Conservation (phyloP, 345 rosid genomes). For the Populus pruinosa region DNA sequence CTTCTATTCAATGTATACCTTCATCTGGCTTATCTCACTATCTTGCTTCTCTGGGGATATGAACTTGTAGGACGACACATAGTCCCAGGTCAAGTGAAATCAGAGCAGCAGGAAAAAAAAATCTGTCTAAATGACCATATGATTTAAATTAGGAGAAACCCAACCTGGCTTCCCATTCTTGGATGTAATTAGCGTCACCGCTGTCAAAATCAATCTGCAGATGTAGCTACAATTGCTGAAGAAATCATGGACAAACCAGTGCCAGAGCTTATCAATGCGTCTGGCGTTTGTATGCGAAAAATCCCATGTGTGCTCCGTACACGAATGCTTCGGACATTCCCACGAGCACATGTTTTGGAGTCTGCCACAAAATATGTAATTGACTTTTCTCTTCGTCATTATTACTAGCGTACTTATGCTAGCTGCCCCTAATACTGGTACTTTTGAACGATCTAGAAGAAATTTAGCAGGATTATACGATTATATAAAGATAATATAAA, state of each 20-base stretch:
- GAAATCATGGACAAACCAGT: constrained; percentile 37
- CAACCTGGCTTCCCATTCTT: constrained; percentile 20
- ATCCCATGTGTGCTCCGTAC: constrained; percentile 36
- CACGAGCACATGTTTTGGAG: constrained; percentile 29
- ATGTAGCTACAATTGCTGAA: constrained; percentile 28
- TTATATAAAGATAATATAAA: too few relatives aligned
- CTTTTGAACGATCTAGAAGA: too few relatives aligned
- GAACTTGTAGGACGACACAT: constrained; percentile 17
- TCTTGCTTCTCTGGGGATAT: constrained; percentile 19
- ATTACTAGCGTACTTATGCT: constrained; percentile 1
- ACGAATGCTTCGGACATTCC: constrained; percentile 38
- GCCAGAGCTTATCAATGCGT: constrained; percentile 36
- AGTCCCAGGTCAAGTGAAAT: constrained; percentile 16
- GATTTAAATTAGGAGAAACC: constrained; percentile 36
- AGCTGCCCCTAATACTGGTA: too few relatives aligned
- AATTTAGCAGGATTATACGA: too few relatives aligned
- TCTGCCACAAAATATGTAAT: constrained; percentile 40
- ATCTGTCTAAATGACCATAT: constrained; percentile 37
- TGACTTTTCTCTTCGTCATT: constrained; percentile 22
- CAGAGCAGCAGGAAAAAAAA: constrained; percentile 34
- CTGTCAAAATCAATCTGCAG: constrained; percentile 25
- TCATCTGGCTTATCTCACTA: too few relatives aligned
- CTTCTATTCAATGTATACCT: too few relatives aligned
- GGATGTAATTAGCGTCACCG: constrained; percentile 9
- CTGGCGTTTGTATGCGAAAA: constrained; percentile 30